These are phyloP conservation scores for Ustilago hordei DNA, from an alignment of 1,284 basidiomycete species.

Conservation along the genomic window DNA sequence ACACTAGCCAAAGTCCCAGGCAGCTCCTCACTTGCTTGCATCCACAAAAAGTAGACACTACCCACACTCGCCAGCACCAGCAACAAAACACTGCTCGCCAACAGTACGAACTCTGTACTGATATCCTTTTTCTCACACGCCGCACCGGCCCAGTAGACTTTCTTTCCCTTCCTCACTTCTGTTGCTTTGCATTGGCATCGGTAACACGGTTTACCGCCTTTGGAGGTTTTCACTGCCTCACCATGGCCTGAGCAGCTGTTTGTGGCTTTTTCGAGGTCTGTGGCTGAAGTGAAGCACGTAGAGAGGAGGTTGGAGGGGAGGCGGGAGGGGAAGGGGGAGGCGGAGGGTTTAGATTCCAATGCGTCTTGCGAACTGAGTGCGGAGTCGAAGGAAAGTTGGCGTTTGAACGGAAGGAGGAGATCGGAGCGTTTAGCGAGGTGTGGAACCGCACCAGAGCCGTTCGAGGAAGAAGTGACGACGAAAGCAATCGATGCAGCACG, in stretches of 20 bases:
- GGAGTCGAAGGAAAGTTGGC: constrained; percentile 15
- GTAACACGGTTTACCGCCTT: constrained; percentile 60
- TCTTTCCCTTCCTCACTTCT: constrained; percentile 41
- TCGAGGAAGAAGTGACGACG: constrained; percentile 29
- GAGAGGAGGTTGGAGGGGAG: constrained; percentile 37
- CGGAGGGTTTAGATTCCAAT: not conserved
- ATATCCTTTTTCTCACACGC: constrained; percentile 67
- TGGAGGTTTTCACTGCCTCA: constrained; percentile 43
- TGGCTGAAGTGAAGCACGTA: constrained; percentile 51
- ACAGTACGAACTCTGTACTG: constrained; percentile 55
- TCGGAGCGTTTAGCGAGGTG: constrained; percentile 29
- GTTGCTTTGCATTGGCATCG: constrained; percentile 60
- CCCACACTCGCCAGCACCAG: constrained; percentile 47
- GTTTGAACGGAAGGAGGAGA: constrained; percentile 32
- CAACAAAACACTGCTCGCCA: constrained; percentile 49
- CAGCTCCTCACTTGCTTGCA: constrained; percentile 52
- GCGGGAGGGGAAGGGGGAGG: constrained; percentile 19
- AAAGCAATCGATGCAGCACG: constrained; percentile 42
- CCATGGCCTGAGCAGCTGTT: constrained; percentile 60
- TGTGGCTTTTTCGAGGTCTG: constrained; percentile 54
- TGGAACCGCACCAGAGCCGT: constrained; percentile 5
- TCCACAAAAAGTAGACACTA: constrained; percentile 54
- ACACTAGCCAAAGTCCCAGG: constrained; percentile 63
- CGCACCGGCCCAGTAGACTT: constrained; percentile 57
- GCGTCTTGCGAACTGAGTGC: not conserved